Evolutionary conservation across 106 monocot species (phyloP), one percentile per base, ranked within the genome.

Genomic region (Allium fistulosum): DNA sequence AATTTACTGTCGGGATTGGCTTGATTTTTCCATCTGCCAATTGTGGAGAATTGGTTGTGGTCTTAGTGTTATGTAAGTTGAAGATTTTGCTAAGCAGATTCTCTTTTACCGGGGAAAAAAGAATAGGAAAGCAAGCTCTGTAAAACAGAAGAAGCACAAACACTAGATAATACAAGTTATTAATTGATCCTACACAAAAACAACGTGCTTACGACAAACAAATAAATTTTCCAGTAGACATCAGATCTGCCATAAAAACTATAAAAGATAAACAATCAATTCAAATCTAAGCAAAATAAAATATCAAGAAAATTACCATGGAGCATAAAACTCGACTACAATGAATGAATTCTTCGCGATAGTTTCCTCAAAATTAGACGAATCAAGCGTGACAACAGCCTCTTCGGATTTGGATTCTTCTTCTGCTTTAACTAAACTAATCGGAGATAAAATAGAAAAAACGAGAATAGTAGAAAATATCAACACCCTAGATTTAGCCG

Each of bases 251-350:
- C 37, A 4, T 37, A 37, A 37, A 37, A 37, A 37, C 4, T 37
- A 37, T 37, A 2, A 37, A 37, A 37, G 37, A 37, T 37, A 37
- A 37, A 37, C 37, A 37, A 37, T 37, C 37, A 37, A 2, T 8
- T 8, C 17, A 62, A 49, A 51, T 11, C 51, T 8, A 52, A 2
- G 7, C 6, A 6, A 26, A 22, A 10, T 26, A 53, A 10, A 53
- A 13, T 13, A 67, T 9, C 1, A 28, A 18, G 52, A 57, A 68
- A 15, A 45, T 68, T 80, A 90, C 93, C 93, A 94, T 7, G 93
- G 93, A 52, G 93, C 93, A 74, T 90, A 94, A 77, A 94, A 94
- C 78, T 94, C 90, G 57, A 94, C 90, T 59, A 84, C 90, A 72
- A 94, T 63, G 80, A 94, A 94, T 53, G 83, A 75, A 72, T 90